phyloP scores from a whole-genome alignment of 257 asterid genomes.

The Henckelia pumila region DNA sequence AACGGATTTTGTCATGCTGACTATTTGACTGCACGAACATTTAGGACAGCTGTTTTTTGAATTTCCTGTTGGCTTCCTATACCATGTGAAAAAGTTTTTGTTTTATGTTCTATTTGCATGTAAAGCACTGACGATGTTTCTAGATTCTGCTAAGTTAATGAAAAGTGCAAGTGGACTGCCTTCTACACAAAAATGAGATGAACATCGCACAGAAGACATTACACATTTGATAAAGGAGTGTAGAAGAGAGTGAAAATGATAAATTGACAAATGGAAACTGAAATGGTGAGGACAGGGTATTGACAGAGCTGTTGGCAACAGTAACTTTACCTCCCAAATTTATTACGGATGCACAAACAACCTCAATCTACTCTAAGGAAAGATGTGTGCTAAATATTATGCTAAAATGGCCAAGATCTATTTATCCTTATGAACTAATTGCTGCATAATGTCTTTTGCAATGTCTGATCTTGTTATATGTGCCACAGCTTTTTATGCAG shows the following conservation, averaged over 20 bases:
- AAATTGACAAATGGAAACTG: slow-evolving; percentile 1
- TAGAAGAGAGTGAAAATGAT: neutral
- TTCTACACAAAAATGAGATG: neutral
- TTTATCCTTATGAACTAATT: neutral
- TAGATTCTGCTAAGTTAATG: slow-evolving; percentile 7
- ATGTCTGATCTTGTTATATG: slow-evolving; percentile 24
- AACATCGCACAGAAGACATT: neutral
- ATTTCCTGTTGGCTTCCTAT: slow-evolving; percentile 3
- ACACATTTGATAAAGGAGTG: neutral
- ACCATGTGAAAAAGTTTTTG: neutral
- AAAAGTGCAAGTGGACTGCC: slow-evolving; percentile 3
- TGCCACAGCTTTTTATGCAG: slow-evolving; percentile 60
- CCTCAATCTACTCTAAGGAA: neutral
- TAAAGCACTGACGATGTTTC: neutral
- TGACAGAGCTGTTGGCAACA: neutral
- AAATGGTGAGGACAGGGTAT: neutral
- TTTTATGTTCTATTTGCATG: slow-evolving; percentile 7
- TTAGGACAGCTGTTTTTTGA: slow-evolving; percentile 10
- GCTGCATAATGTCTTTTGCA: neutral
- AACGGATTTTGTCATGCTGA: neutral
- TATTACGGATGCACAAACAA: neutral
- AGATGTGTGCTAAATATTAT: neutral
- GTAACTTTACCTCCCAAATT: neutral
- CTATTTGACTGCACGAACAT: slow-evolving; percentile 7
- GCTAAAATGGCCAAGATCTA: neutral